phyloP scores from a whole-genome alignment of 2,329 filamentous ascomycete genomes.

The Colletotrichum liaoningense region DNA sequence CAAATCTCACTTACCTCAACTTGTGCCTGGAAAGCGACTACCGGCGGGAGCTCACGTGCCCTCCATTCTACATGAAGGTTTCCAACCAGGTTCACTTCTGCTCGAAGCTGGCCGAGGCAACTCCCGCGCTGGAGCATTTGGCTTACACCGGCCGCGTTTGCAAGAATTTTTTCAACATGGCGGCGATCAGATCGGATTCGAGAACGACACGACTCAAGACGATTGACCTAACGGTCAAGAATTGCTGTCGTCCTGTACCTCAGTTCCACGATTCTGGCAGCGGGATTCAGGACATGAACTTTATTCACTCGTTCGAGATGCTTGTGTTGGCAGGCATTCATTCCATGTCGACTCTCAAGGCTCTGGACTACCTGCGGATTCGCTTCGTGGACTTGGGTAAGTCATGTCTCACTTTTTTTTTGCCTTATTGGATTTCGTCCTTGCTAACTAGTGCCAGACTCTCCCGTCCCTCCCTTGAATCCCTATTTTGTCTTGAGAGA shows the following conservation, averaged over 20 bases:
- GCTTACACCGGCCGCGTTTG: constrained; percentile 80
- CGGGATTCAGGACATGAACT: constrained; percentile 77
- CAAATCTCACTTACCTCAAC: constrained; percentile 70
- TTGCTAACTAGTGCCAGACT: constrained; percentile 61
- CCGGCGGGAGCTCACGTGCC: constrained; percentile 70
- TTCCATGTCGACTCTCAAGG: constrained; percentile 67
- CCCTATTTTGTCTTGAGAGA: constrained; percentile 76
- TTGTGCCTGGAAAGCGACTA: constrained; percentile 80
- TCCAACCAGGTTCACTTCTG: constrained; percentile 73
- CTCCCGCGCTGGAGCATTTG: constrained; percentile 73
- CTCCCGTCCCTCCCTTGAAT: constrained; percentile 76
- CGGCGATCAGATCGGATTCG: constrained; percentile 61
- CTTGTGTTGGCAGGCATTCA: constrained; percentile 73
- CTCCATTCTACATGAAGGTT: constrained; percentile 71
- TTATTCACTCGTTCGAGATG: constrained; percentile 77
- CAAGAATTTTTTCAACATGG: constrained; percentile 73
- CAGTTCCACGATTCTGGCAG: constrained; percentile 73
- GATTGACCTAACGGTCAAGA: constrained; percentile 79
- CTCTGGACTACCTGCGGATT: constrained; percentile 75
- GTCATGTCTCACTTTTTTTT: constrained; percentile 36
- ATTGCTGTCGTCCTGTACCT: constrained; percentile 71
- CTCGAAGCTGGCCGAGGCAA: constrained; percentile 63
- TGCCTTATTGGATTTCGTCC: neutral
- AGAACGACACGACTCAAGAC: constrained; percentile 68
- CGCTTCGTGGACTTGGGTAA: constrained; percentile 79